Base-by-base conservation (phyloP, 2,329 filamentous ascomycete species). In the Neodidymelliopsis sp. region DNA sequence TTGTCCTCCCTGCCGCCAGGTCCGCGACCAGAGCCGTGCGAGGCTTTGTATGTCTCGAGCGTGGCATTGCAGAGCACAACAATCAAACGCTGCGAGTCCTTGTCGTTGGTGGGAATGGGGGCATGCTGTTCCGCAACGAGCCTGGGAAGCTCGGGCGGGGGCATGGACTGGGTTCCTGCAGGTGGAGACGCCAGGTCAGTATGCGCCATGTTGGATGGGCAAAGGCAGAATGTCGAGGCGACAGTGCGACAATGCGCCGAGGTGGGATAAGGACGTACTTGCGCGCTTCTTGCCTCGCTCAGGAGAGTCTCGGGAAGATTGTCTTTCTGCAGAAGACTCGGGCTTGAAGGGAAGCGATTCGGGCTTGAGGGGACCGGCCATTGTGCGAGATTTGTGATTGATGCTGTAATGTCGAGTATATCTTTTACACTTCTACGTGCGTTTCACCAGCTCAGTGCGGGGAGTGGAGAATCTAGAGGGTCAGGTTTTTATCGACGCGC, bases 1-100 rank as follows among this genome's bases (percentile, higher is more conserved):
- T 97, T 97, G 73, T 97, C 93, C 66, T 97, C 92, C 40, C 89
- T 85, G 53, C 84, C 83, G 49, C 81, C 78, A 23, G 85, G 79
- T 72, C 85, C 75, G 71, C 84, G 74, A 70, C 81, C 73, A 13
- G 86, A 84, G 53, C 87, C 86, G 60, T 91, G 86, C 15, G 90
- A 89, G 1, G 94, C 90, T 73, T 95, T 95, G 82, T 97, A 97
- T 1, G 94, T 99, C 76, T 99, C 94, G 61, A 99, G 85, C 67
- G 92, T 97, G 56, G 94, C 94, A 81, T 97, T 96, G 60, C 92
- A 96, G 38, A 99, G 84, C 29, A 99, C 92, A 44, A 99, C 94
- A 60, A 99, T 96, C 60, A 99, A 80, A 49, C 94, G 84, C 75
- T 93, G 87, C 11, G 90, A 89, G 74, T 96, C 89, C 76, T 96